Evolutionary conservation across 2,329 filamentous ascomycete species (phyloP).

Genomic region (Calcarisporium arbuscula): DNA sequence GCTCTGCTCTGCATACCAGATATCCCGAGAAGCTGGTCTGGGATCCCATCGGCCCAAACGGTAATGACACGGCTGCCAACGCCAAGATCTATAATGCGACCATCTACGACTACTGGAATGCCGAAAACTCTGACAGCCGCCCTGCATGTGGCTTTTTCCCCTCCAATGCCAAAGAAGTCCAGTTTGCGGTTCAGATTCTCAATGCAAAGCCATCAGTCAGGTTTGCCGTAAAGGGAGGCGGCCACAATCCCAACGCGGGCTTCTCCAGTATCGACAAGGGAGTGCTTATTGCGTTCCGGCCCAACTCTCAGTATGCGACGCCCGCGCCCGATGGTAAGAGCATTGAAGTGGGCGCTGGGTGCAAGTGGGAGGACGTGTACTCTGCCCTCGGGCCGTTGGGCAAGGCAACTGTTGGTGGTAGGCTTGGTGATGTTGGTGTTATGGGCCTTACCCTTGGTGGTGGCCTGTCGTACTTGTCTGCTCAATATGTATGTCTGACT

Average conservation of each 20-base stretch:
- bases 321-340: slow-evolving; percentile 26
- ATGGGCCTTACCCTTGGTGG: slow-evolving; percentile 48
- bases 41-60: slow-evolving; percentile 10
- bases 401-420: slow-evolving; percentile 35
- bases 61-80: neutral
- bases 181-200: slow-evolving; percentile 44
- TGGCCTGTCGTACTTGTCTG: slow-evolving; percentile 44
- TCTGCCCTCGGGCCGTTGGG: slow-evolving; percentile 32
- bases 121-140: slow-evolving; percentile 7
- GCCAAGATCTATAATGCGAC: slow-evolving; percentile 7
- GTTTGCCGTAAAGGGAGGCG: slow-evolving; percentile 34
- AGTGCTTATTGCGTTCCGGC: slow-evolving; percentile 24
- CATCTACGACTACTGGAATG: slow-evolving; percentile 13
- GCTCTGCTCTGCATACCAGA: slow-evolving; percentile 6
- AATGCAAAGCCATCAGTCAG: slow-evolving; percentile 33
- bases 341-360: slow-evolving; percentile 39
- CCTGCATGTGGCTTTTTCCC: slow-evolving; percentile 40
- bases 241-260: slow-evolving; percentile 35
- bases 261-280: slow-evolving; percentile 32
- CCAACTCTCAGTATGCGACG: slow-evolving; percentile 5
- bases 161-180: slow-evolving; percentile 42
- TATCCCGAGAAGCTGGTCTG: slow-evolving; percentile 12
- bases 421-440: slow-evolving; percentile 40
- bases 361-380: slow-evolving; percentile 36
- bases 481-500: slow-evolving; percentile 45